Evolutionary conservation across 306 rosid species (phyloP).

Genomic region (Myrica gale): DNA sequence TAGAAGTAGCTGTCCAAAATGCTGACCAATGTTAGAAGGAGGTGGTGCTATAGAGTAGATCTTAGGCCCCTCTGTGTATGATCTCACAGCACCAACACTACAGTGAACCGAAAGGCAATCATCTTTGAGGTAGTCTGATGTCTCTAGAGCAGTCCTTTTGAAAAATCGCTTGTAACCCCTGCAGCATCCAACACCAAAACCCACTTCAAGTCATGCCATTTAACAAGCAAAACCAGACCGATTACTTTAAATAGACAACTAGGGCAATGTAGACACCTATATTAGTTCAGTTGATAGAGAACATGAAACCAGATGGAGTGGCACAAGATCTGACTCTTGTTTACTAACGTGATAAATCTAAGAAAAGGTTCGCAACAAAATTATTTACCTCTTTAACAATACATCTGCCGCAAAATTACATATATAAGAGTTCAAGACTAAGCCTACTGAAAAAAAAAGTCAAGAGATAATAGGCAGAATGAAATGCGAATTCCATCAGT

Average conservation of each 20-base stretch:
- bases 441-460: no score
- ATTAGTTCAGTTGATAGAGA: not conserved
- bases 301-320: not conserved
- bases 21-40: conserved; percentile 60
- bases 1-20: conserved; percentile 67
- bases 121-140: conserved; percentile 77
- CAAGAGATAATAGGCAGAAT: no score
- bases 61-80: conserved; percentile 69
- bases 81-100: conserved; percentile 76
- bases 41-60: conserved; percentile 63
- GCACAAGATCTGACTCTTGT: no score
- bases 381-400: no score
- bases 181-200: conserved; percentile 32
- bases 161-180: conserved; percentile 89
- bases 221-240: conserved; percentile 21
- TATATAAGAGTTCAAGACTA: no score
- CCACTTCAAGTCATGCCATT: conserved; percentile 23
- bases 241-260: not conserved
- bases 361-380: no score
- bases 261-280: not conserved
- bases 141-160: conserved; percentile 64
- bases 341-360: no score
- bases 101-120: conserved; percentile 71
- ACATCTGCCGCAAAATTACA: not conserved
- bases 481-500: no score